These are phyloP conservation scores for Penicillium canariense DNA, from an alignment of 495 filamentous ascomycete species.

Conservation along the genomic window DNA sequence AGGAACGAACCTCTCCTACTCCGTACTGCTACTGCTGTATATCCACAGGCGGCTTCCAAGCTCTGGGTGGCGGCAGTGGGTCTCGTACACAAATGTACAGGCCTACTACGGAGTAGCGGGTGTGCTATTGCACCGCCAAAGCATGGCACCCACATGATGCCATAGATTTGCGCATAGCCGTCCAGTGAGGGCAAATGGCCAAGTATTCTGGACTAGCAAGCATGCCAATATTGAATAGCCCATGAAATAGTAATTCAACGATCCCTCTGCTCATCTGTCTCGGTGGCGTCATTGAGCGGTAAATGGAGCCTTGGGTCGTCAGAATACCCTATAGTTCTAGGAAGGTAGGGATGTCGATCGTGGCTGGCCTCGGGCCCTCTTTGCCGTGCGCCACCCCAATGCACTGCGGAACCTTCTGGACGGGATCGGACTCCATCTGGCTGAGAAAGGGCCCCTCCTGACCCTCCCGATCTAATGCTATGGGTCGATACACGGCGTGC, in stretches of 20 bases:
- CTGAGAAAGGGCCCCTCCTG: not conserved
- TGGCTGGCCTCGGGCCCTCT: not conserved
- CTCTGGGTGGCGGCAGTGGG: not conserved
- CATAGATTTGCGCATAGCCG: too few species aligned
- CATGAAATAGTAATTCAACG: not conserved
- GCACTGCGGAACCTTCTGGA: not conserved
- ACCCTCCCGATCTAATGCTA: not conserved
- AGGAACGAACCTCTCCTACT: conserved; percentile 4
- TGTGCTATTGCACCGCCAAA: too few species aligned
- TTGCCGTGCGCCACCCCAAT: not conserved
- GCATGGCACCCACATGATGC: too few species aligned
- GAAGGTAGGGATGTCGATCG: not conserved
- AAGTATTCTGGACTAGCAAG: too few species aligned
- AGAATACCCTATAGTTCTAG: not conserved
- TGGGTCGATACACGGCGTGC: not conserved
- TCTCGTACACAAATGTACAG: not conserved
- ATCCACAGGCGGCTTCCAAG: too few species aligned
- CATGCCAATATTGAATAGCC: not conserved
- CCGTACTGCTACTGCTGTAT: too few species aligned
- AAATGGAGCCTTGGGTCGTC: not conserved
- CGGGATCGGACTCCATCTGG: not conserved
- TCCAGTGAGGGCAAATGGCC: too few species aligned
- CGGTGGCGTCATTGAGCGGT: not conserved
- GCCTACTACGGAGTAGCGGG: too few species aligned
- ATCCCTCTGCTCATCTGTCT: not conserved